phyloP scores from a whole-genome alignment of 805 yeast genomes.

The Yarrowia yakushimensis region DNA sequence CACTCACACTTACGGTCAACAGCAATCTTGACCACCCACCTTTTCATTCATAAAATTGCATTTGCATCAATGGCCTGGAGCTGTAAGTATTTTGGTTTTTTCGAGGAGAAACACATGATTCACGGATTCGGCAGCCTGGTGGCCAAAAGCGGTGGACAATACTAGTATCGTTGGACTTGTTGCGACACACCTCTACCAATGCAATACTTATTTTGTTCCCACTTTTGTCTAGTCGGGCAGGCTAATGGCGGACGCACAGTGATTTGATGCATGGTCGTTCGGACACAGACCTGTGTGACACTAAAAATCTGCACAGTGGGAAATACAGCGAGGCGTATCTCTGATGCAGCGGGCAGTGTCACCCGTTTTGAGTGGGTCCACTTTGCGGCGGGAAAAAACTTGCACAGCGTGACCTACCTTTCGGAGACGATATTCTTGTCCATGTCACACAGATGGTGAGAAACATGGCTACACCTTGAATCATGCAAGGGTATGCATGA shows the following conservation, averaged over 20 bases:
- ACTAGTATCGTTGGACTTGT: background rate
- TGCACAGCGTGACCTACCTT: constrained; percentile 20
- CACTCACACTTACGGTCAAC: constrained; percentile 3
- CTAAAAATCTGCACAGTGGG: background rate
- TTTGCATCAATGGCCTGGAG: constrained; percentile 26
- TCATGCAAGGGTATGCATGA: constrained; percentile 16
- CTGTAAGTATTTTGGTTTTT: constrained; percentile 1
- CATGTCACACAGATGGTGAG: constrained; percentile 12
- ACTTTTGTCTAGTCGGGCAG: background rate
- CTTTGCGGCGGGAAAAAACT: background rate
- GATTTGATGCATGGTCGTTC: background rate
- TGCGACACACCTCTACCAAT: background rate
- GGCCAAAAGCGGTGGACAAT: background rate
- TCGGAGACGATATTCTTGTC: background rate
- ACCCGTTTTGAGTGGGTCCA: background rate
- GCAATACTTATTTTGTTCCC: background rate
- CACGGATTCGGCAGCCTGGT: background rate
- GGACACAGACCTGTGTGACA: background rate
- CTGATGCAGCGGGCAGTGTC: background rate
- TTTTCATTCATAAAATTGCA: constrained; percentile 16
- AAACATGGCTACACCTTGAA: constrained; percentile 1
- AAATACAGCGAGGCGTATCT: background rate
- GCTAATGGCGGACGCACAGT: background rate
- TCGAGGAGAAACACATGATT: background rate
- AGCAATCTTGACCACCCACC: background rate